A percentile compares a stretch with the other conserved stretches of the same genome.
These are phyloP conservation scores for Neopestalotiopsis clavispora DNA, from an alignment of 2,329 filamentous ascomycete genomes.

Conservation along the genomic window DNA sequence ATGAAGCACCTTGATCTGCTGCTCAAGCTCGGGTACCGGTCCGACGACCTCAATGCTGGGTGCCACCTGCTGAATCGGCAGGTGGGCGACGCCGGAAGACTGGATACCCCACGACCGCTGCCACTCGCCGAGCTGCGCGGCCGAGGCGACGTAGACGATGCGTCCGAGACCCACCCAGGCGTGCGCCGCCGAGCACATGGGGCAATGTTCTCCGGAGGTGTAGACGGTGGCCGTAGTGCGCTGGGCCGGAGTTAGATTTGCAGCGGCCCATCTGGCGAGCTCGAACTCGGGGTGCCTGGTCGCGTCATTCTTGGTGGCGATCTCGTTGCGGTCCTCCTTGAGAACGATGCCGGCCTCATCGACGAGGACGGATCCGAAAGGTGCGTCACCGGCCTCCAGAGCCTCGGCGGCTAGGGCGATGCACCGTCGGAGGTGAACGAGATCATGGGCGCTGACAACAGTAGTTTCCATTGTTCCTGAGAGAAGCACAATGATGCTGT, in stretches of 20 bases:
- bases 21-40: constrained; percentile 26
- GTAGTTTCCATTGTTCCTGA: background rate
- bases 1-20: constrained; percentile 25
- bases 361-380: constrained; percentile 28
- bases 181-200: constrained; percentile 29
- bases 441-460: constrained; percentile 12
- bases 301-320: constrained; percentile 19
- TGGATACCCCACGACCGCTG: constrained; percentile 17
- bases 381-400: constrained; percentile 29
- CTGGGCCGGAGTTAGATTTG: constrained; percentile 18
- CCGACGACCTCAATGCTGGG: constrained; percentile 21
- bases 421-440: constrained; percentile 26
- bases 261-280: constrained; percentile 27
- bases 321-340: constrained; percentile 28
- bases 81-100: constrained; percentile 13
- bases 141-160: constrained; percentile 28
- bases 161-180: constrained; percentile 24
- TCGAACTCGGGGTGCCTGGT: constrained; percentile 29
- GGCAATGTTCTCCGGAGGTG: constrained; percentile 29
- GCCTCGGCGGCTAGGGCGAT: constrained; percentile 36
- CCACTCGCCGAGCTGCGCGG: constrained; percentile 23
- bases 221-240: constrained; percentile 25
- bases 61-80: constrained; percentile 21
- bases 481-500: too few relatives aligned
- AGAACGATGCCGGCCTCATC: constrained; percentile 13